phyloP scores from a whole-genome alignment of 2,329 filamentous ascomycete species.

The Zasmidium citrigriseum region DNA sequence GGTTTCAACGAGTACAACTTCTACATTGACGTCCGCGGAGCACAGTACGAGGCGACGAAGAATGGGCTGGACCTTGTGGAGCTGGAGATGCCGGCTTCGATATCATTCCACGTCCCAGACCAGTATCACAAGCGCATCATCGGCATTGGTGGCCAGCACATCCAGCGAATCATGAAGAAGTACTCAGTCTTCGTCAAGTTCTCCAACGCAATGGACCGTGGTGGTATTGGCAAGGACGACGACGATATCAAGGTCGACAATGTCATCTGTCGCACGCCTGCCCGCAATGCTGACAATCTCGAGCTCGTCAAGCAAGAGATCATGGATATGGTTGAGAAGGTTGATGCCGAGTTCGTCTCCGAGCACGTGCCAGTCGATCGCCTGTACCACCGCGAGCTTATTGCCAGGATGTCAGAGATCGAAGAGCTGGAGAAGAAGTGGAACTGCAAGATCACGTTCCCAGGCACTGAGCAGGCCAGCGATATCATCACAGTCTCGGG shows the following conservation, averaged over 20 bases:
- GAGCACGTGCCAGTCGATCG: conserved; percentile 93
- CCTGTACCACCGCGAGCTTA: conserved; percentile 90
- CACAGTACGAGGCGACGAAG: conserved; percentile 91
- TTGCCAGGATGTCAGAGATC: conserved; percentile 83
- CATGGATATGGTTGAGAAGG: conserved; percentile 98
- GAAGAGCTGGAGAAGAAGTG: conserved; percentile 97
- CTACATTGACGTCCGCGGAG: conserved; percentile 95
- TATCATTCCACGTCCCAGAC: conserved; percentile 98
- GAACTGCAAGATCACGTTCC: conserved; percentile 99
- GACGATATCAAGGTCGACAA: conserved; percentile 99
- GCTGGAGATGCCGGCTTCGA: conserved; percentile 98
- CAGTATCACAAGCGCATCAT: conserved; percentile 99
- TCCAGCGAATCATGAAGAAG: conserved; percentile 99
- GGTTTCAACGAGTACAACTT: conserved; percentile 99
- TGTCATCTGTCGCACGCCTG: conserved; percentile 95
- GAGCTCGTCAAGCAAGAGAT: conserved; percentile 99
- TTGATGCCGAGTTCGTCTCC: conserved; percentile 93
- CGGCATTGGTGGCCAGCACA: conserved; percentile 96
- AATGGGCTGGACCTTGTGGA: conserved; percentile 90
- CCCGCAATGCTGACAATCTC: conserved; percentile 92
- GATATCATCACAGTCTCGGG: conserved; percentile 95
- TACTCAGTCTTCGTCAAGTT: conserved; percentile 99
- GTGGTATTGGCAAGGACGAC: conserved; percentile 89
- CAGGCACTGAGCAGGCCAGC: conserved; percentile 94
- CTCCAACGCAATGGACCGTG: conserved; percentile 97